These are phyloP conservation scores for Ceriops decandra DNA, from an alignment of 345 rosid genomes.

Conservation along the genomic window DNA sequence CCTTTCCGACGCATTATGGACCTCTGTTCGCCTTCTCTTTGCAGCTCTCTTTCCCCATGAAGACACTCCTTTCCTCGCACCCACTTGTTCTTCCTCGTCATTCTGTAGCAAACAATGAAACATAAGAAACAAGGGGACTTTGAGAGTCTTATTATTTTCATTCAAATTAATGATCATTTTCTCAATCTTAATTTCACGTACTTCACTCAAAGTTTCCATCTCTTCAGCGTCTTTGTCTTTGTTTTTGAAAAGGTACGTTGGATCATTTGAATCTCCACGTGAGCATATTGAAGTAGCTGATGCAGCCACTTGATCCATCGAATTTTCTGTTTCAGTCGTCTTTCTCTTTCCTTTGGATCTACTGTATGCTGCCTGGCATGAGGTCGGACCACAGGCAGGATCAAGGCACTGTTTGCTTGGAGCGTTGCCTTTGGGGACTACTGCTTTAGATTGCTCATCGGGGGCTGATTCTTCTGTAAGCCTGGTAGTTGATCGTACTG, in stretches of 20 bases:
- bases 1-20: constrained; percentile 42
- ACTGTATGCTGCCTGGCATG: constrained; percentile 10
- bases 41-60: constrained; percentile 16
- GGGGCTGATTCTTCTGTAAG: constrained; percentile 30
- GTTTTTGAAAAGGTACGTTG: constrained; percentile 16
- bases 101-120: constrained; percentile 28
- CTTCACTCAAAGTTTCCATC: constrained; percentile 33
- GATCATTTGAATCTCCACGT: constrained; percentile 43
- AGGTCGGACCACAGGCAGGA: constrained; percentile 8
- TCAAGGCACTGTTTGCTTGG: background rate
- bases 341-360: constrained; percentile 1
- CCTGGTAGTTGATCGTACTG: background rate
- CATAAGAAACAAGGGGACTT: background rate
- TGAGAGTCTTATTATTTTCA: too few species aligned
- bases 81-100: constrained; percentile 26
- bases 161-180: too few species aligned
- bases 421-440: constrained; percentile 10
- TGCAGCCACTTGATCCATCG: constrained; percentile 23
- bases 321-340: constrained; percentile 3
- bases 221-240: constrained; percentile 29
- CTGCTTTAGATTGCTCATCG: constrained; percentile 62
- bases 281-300: constrained; percentile 40
- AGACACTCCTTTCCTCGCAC: constrained; percentile 25
- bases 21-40: constrained; percentile 40
- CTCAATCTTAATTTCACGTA: constrained; percentile 15